These are phyloP conservation scores for Hyphopichia wangnamkhiaoensis DNA, from an alignment of 1,139 yeast genomes.

Conservation along the genomic window DNA sequence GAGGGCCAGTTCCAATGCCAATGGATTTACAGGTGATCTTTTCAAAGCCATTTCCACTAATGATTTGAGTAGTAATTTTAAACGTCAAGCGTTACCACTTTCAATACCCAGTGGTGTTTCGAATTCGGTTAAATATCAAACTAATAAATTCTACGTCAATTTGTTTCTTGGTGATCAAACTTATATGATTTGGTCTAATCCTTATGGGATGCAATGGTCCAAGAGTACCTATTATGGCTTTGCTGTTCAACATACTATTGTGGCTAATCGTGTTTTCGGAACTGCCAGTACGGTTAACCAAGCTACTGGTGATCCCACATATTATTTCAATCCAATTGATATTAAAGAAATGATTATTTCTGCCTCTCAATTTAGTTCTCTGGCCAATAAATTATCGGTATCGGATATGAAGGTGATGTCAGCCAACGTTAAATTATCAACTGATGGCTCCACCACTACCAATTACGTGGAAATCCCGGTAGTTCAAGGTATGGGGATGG, in stretches of 20 bases:
- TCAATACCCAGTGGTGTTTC: constrained; percentile 44
- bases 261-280: constrained; percentile 64
- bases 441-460: constrained; percentile 18
- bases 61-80: constrained; percentile 43
- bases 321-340: constrained; percentile 56
- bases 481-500: constrained; percentile 80
- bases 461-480: constrained; percentile 43
- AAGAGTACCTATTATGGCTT: constrained; percentile 52
- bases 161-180: constrained; percentile 66
- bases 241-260: constrained; percentile 67
- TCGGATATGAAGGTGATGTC: constrained; percentile 59
- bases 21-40: constrained; percentile 25
- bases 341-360: constrained; percentile 56
- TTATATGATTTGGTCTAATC: constrained; percentile 74
- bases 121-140: constrained; percentile 52
- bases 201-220: constrained; percentile 73
- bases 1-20: constrained; percentile 1
- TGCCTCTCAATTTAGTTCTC: constrained; percentile 47
- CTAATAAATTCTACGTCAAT: constrained; percentile 86
- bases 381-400: constrained; percentile 40
- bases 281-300: constrained; percentile 40
- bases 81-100: constrained; percentile 44
- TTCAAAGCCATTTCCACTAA: constrained; percentile 44
- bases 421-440: constrained; percentile 49
- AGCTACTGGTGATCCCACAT: constrained; percentile 25